Evolutionary conservation across 1,284 basidiomycete genomes (phyloP).

Genomic region (Trametes hirsuta): DNA sequence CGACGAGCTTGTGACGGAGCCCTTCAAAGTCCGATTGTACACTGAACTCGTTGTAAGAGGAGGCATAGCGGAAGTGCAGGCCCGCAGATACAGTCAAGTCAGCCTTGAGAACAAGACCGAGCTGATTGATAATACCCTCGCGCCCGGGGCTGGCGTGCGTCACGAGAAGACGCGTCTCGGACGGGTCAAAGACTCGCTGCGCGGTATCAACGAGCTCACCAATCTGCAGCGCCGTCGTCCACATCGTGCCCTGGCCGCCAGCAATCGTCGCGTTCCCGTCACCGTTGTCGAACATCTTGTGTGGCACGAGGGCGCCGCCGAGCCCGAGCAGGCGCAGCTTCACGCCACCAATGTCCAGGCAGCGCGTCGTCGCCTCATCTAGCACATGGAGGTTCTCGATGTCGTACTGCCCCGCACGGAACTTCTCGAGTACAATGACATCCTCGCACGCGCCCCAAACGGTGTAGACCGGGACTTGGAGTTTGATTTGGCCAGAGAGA

Average conservation of each 20-base stretch:
- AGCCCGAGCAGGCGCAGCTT: conserved; percentile 93
- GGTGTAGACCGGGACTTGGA: conserved; percentile 92
- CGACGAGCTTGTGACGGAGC: conserved; percentile 81
- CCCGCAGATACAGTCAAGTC: conserved; percentile 95
- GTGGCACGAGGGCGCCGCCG: conserved; percentile 93
- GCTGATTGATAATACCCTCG: conserved; percentile 91
- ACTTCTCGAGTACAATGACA: conserved; percentile 90
- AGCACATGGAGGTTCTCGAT: conserved; percentile 90
- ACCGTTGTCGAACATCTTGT: conserved; percentile 98
- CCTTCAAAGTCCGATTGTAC: conserved; percentile 90
- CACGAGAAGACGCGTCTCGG: conserved; percentile 93
- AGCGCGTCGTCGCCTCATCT: conserved; percentile 92
- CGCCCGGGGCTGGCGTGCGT: conserved; percentile 93
- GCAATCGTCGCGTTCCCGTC: conserved; percentile 95
- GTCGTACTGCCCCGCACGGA: conserved; percentile 81
- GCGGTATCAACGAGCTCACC: conserved; percentile 98
- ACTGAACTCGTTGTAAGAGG: conserved; percentile 96
- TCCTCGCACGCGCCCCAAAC: conserved; percentile 99
- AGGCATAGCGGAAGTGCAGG: conserved; percentile 96
- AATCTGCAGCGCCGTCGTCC: conserved; percentile 97
- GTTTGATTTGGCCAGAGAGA: conserved; percentile 85
- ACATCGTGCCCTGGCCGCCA: conserved; percentile 98
- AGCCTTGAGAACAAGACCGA: conserved; percentile 89
- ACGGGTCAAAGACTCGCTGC: conserved; percentile 89
- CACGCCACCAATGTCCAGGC: conserved; percentile 91